Conservation (phyloP, 1,139 yeast species). For the Candida glucosophila region DNA sequence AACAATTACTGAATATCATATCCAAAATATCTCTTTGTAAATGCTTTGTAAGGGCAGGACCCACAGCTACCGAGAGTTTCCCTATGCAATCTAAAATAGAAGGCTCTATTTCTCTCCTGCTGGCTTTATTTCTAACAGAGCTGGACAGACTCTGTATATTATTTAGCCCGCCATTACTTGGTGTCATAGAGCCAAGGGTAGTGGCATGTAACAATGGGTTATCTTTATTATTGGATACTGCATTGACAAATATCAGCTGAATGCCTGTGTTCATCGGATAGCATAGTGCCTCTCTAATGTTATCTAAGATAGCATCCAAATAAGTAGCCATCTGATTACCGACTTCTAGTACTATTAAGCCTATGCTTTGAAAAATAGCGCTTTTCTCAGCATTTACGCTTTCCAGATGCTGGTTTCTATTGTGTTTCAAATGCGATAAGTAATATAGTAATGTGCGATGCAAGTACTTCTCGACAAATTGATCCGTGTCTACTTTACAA, state of each 20-base stretch:
- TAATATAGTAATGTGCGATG: constrained; percentile 76
- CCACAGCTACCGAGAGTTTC: constrained; percentile 79
- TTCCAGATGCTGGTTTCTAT: constrained; percentile 37
- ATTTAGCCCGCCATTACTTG: constrained; percentile 10
- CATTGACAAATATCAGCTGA: constrained; percentile 36
- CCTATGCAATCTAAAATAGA: constrained; percentile 88
- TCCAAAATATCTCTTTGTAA: constrained; percentile 76
- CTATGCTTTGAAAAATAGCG: constrained; percentile 74
- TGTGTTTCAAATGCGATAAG: constrained; percentile 68
- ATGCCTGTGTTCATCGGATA: constrained; percentile 31
- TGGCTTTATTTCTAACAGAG: constrained; percentile 45
- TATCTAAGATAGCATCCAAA: constrained; percentile 76
- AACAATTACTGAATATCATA: constrained; percentile 67
- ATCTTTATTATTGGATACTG: constrained; percentile 22
- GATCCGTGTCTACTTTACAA: constrained; percentile 68
- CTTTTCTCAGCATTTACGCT: constrained; percentile 53
- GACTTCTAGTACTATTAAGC: constrained; percentile 76
- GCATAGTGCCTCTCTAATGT: constrained; percentile 73
- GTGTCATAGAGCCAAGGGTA: constrained; percentile 3
- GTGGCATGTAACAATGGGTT: neutral
- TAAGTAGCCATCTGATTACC: constrained; percentile 85
- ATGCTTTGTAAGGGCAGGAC: constrained; percentile 91
- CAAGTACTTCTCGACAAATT: constrained; percentile 73
- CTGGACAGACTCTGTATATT: constrained; percentile 20
- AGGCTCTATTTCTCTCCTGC: constrained; percentile 69